Conservation (phyloP, 176 grass and related monocot genomes). For the Dactylis glomerata region DNA sequence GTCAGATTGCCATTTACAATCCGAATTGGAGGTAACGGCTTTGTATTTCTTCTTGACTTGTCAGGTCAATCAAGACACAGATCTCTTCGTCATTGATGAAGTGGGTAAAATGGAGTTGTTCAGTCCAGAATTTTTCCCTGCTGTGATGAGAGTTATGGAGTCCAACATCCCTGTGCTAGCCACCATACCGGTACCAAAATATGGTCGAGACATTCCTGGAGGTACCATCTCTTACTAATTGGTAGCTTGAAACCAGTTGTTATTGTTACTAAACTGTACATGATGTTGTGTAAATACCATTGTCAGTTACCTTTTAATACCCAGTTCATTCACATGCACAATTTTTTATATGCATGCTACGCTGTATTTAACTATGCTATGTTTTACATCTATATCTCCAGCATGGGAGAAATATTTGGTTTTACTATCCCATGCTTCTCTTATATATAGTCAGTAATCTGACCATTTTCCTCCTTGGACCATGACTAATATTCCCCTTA, state of each 20-base stretch:
- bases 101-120: slow-evolving; percentile 96
- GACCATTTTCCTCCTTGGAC: neutral
- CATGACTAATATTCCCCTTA: neutral
- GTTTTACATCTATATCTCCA: neutral
- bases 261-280: neutral
- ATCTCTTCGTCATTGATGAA: slow-evolving; percentile 96
- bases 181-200: slow-evolving; percentile 67
- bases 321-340: neutral
- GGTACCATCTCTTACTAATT: slow-evolving; percentile 39
- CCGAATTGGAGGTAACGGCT: neutral
- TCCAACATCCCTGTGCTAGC: slow-evolving; percentile 72
- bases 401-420: neutral
- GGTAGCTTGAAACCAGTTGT: neutral
- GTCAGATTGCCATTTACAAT: neutral
- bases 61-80: slow-evolving; percentile 72
- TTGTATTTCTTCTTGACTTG: slow-evolving; percentile 29
- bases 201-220: slow-evolving; percentile 82
- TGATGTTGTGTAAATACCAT: neutral
- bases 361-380: neutral
- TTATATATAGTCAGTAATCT: neutral
- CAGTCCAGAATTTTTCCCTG: slow-evolving; percentile 78
- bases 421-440: neutral
- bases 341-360: neutral
- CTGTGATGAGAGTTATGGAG: slow-evolving; percentile 82
- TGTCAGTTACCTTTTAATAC: neutral